Evolutionary conservation across 2,329 filamentous ascomycete species (phyloP).

Genomic region (Lecanicillium sp.): DNA sequence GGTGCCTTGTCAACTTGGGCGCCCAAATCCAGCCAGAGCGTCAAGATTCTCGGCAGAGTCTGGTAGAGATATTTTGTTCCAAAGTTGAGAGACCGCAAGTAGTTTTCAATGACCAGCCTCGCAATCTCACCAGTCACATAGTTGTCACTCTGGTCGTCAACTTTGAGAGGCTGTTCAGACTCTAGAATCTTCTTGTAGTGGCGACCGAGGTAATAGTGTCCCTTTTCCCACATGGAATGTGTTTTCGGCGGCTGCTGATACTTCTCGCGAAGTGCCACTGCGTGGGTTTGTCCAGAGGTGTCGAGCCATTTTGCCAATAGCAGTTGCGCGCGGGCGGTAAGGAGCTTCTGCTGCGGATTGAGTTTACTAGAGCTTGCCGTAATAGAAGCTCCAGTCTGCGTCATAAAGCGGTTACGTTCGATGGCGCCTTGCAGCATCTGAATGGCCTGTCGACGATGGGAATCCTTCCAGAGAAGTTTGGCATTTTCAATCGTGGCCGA

Average conservation of each 20-base stretch:
- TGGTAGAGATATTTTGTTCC: conserved; percentile 96
- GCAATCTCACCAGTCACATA: conserved; percentile 77
- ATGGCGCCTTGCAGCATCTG: conserved; percentile 86
- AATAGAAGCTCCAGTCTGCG: conserved; percentile 29
- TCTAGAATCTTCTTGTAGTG: conserved; percentile 97
- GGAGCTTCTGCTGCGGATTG: conserved; percentile 48
- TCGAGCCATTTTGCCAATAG: conserved; percentile 96
- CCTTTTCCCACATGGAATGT: conserved; percentile 79
- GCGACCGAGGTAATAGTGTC: conserved; percentile 92
- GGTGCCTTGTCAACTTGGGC: conserved; percentile 62
- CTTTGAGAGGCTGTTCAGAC: conserved; percentile 71
- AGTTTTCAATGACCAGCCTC: conserved; percentile 89
- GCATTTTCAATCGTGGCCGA: conserved; percentile 93
- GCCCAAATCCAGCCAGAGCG: conserved; percentile 89
- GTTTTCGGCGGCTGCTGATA: conserved; percentile 78
- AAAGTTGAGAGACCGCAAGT: conserved; percentile 76
- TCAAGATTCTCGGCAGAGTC: conserved; percentile 84
- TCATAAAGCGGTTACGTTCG: conserved; percentile 67
- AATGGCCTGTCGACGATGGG: conserved; percentile 90
- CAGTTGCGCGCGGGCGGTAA: conserved; percentile 75
- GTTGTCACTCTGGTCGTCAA: conserved; percentile 69
- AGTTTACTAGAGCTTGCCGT: conserved; percentile 23
- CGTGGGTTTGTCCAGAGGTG: conserved; percentile 86
- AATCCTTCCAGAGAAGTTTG: conserved; percentile 85
- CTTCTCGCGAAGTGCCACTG: conserved; percentile 68